phyloP scores from a whole-genome alignment of 768 basidiomycete species.

The Mycena leptocephala region DNA sequence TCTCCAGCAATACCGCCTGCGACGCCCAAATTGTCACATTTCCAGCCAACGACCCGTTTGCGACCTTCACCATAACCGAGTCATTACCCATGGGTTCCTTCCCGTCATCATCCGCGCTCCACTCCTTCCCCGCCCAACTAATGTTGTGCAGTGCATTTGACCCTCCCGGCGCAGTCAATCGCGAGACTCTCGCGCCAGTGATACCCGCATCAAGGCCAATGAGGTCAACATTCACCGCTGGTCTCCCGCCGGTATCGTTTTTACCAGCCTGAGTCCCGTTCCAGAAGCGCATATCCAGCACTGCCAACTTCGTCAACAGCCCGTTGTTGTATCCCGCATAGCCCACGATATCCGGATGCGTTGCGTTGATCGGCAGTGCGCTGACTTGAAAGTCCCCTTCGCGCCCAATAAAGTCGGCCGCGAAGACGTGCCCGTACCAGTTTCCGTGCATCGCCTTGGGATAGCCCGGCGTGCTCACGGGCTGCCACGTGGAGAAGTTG shows the following conservation, averaged over 20 bases:
- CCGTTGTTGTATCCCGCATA: constrained; percentile 22
- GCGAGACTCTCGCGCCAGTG: constrained; percentile 4
- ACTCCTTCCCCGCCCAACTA: constrained; percentile 11
- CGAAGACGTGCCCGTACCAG: constrained; percentile 14
- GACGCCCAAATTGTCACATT: constrained; percentile 1
- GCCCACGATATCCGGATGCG: constrained; percentile 7
- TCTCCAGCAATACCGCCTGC: too few species aligned
- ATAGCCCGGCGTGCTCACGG: neutral
- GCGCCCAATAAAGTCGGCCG: neutral
- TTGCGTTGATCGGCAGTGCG: neutral
- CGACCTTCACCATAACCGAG: constrained; percentile 4
- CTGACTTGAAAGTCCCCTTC: neutral
- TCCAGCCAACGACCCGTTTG: constrained; percentile 5
- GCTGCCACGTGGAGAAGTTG: neutral
- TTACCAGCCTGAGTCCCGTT: too few species aligned
- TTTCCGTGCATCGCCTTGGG: neutral
- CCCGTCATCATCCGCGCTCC: constrained; percentile 8
- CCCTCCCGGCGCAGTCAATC: constrained; percentile 15
- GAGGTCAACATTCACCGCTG: neutral
- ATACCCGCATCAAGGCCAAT: neutral
- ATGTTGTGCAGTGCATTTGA: neutral
- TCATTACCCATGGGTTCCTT: constrained; percentile 6
- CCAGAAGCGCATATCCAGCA: constrained; percentile 11
- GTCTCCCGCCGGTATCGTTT: neutral
- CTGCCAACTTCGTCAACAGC: neutral